Evolutionary conservation across 495 filamentous ascomycete genomes (phyloP).

Genomic region (Chaetomium fimeti): DNA sequence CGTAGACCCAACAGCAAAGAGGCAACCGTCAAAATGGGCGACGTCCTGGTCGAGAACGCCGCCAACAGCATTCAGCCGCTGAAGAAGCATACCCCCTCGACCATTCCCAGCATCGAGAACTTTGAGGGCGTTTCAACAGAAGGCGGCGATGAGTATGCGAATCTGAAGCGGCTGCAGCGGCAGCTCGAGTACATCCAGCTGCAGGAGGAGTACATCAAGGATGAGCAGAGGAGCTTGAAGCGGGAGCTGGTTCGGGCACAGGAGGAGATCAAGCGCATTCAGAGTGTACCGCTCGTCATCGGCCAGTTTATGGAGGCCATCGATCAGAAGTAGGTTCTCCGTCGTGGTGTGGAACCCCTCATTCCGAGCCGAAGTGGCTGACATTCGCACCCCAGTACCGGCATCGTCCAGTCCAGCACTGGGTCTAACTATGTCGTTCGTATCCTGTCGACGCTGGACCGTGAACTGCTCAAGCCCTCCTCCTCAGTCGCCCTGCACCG

Average conservation of each 20-base stretch:
- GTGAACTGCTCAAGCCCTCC: slow-evolving; percentile 93
- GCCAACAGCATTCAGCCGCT: slow-evolving; percentile 68
- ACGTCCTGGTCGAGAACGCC: slow-evolving; percentile 78
- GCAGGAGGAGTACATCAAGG: slow-evolving; percentile 99
- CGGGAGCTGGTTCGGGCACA: slow-evolving; percentile 94
- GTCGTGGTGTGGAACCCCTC: background rate
- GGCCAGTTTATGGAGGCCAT: slow-evolving; percentile 99
- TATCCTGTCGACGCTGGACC: slow-evolving; percentile 96
- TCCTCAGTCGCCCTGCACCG: slow-evolving; percentile 96
- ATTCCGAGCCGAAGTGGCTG: slow-evolving; percentile 2
- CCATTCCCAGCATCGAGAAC: slow-evolving; percentile 84
- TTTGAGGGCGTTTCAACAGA: slow-evolving; percentile 79
- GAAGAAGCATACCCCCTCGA: slow-evolving; percentile 75
- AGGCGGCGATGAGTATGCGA: slow-evolving; percentile 88
- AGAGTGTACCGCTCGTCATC: slow-evolving; percentile 95
- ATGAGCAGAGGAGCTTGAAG: slow-evolving; percentile 98
- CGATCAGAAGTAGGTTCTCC: slow-evolving; percentile 86
- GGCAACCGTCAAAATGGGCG: slow-evolving; percentile 61
- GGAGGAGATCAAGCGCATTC: slow-evolving; percentile 99
- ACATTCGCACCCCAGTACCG: slow-evolving; percentile 62
- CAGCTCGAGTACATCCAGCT: slow-evolving; percentile 98
- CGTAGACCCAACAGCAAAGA: background rate
- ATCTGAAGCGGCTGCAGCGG: slow-evolving; percentile 89
- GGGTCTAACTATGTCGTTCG: slow-evolving; percentile 99
- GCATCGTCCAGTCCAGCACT: slow-evolving; percentile 96